Base-by-base conservation (phyloP, 805 yeast genomes). In the Saturnispora ahearnii region DNA sequence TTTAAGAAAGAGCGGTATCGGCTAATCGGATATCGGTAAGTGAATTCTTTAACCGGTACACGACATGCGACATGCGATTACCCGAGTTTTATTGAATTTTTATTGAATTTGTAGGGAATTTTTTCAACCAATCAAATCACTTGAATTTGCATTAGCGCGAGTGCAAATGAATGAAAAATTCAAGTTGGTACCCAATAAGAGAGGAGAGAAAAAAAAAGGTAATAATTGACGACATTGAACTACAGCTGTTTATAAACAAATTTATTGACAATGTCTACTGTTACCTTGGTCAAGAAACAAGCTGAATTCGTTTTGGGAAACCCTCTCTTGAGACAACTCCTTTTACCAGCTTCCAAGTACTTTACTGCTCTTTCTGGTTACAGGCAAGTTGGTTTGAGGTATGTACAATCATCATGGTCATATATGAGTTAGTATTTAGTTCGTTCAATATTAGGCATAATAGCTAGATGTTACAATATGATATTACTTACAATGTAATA, bases 311-410 rank as follows among this genome's bases (percentile, higher is more conserved):
- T 91, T 63, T 77, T 85, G 65, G 82, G 82, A 59, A 78, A 88
- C 57, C 96, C 98, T 49, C 64, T 79, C 45, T 78, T 93, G 63
- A 78, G 85, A 57, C 81, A 82, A 66, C 67, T 90, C 58, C 74
- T 86, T 56, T 77, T 83, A 31, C 98, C 99, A 57, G 76, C 83
- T 37, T 85, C 97, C 44, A 78, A 82, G 63, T 73, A 79, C 59
- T 90, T 84, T 71, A 73, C 78, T 59, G 73, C 81, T 58, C 76
- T 77, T 57, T 76, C 96, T 51, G 98, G 98, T 53, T 93, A 93
- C 86, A 86, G 98, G 77, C 80, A 89, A 69, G 70, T 93, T 73
- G 99, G 99, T 49, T 78, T 93, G 62, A 87, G 73, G 74, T 70
- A 60, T 48, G 64, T 59, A 6, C 3, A 45, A 34, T 18, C 12